Base-by-base conservation (phyloP, 2,329 filamentous ascomycete species). In the Ophiosphaerella herpotricha region DNA sequence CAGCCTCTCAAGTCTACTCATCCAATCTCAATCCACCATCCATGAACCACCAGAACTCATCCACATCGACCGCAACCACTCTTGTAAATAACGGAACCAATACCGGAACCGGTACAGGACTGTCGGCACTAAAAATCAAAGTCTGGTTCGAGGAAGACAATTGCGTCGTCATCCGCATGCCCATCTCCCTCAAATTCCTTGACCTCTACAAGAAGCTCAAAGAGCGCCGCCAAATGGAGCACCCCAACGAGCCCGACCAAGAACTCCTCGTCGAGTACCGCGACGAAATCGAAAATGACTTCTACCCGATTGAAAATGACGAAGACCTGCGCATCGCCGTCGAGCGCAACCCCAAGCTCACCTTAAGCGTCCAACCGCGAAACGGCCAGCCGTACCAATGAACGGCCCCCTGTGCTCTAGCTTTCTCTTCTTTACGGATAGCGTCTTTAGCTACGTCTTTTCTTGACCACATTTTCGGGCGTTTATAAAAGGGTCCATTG, bases 91-190 rank as follows among this genome's bases (percentile, higher is more conserved):
- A 21, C 18, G 18, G 18, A 21, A 21, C 18, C 7, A 55, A 54
- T 46, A 61, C 60, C 9, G 58, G 51, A 32, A 66, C 62, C 1
- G 62, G 61, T 11, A 51, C 64, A 49, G 26, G 26, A 8, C 65
- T 66, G 14, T 69, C 68, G 8, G 73, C 75, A 1, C 66, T 97
- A 78, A 97, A 97, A 74, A 89, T 97, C 71, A 97, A 97, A 77
- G 88, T 97, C 46, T 94, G 90, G 77, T 97, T 91, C 77, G 89
- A 93, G 50, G 71, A 77, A 58, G 88, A 92, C 53, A 93, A 97
- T 60, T 85, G 95, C 48, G 93, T 97, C 60, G 89, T 94, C 38
- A 91, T 99, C 64, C 87, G 92, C 31, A 90, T 97, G 47, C 88
- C 93, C 0, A 82, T 83, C 1, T 89, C 95, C 46, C 91, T 95